Percentiles rank a stretch among this genome's conserved stretches.
phyloP scores from a whole-genome alignment of 169 alveolate genomes.

The Eimeria falciformis region DNA sequence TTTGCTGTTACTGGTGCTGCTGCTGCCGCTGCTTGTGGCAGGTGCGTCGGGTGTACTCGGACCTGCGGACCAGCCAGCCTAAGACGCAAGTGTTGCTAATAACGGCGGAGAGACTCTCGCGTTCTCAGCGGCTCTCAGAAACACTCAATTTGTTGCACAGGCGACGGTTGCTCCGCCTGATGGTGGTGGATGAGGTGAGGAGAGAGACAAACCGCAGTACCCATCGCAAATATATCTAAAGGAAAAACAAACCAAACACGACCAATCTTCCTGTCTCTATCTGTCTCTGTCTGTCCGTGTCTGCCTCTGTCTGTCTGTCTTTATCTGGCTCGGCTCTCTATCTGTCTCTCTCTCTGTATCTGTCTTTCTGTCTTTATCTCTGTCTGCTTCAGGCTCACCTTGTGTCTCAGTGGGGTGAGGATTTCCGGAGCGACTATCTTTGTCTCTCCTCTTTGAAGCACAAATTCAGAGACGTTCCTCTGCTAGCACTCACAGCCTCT shows the following conservation, averaged over 20 bases:
- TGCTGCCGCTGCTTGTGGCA: not conserved
- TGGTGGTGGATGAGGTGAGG: slow-evolving; percentile 96
- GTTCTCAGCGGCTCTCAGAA: slow-evolving; percentile 86
- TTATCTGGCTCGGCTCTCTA: too few species aligned
- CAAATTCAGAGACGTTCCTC: slow-evolving; percentile 89
- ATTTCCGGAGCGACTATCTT: slow-evolving; percentile 96
- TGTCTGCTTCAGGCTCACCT: slow-evolving; percentile 96
- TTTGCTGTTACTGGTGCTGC: not conserved
- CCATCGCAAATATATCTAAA: too few species aligned
- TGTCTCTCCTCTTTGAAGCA: slow-evolving; percentile 88
- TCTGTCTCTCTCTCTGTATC: too few species aligned
- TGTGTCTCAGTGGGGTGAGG: slow-evolving; percentile 98
- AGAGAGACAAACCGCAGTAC: too few species aligned
- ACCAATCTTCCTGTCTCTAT: too few species aligned
- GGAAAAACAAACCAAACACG: too few species aligned
- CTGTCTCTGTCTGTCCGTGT: too few species aligned
- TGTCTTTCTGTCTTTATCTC: too few species aligned
- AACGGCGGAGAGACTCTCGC: slow-evolving; percentile 94
- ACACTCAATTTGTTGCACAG: slow-evolving; percentile 74
- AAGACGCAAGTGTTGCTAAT: slow-evolving; percentile 85
- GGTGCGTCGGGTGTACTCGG: slow-evolving; percentile 31
- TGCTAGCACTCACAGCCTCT: slow-evolving; percentile 93
- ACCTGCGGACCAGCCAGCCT: slow-evolving; percentile 10
- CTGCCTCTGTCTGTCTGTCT: too few species aligned
- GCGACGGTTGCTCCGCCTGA: slow-evolving; percentile 86